Evolutionary conservation across 1,284 basidiomycete species (phyloP), one percentile per base, ranked within the genome.

Genomic region (Trametes versicolor): DNA sequence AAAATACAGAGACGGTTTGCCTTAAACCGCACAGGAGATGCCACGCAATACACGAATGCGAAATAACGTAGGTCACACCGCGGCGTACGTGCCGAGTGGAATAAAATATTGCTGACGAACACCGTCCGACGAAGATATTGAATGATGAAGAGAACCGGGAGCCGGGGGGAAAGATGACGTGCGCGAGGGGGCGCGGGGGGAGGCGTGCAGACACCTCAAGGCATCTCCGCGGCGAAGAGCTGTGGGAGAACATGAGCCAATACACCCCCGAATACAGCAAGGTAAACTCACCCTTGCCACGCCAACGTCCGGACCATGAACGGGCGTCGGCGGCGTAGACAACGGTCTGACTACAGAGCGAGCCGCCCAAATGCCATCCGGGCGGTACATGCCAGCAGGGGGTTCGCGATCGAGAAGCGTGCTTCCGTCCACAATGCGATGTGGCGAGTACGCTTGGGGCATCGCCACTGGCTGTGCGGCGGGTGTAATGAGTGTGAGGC

Each of bases 191-290:
- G 49, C 12, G 10, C 4, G 8, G 8, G 41, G 8, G 13, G 21
- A 17, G 53, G 47, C 1, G 13, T 10, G 45, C 23, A 13, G 41
- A n/a, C 9, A 7, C 36, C 19, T 70, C 65, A 72, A 2, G 72
- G 72, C 69, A 68, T 68, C 54, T 73, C 72, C 12, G 72, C 72
- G 52, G 70, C 66, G 58, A 73, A 73, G 34, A 73, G 60, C 72
- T 73, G 52, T 48, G 23, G 45, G 39, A 25, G n/a, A 17, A 25
- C 13, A 17, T 62, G 48, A 62, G 61, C 25, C 21, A 9, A 47
- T 9, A 8, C 17, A 34, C 37, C 15, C 13, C 8, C n/a, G 39
- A 23, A 13, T 8, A 43, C 25, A 48, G 48, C 12, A 17, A n/a
- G 6, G 25, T 15, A 0, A 9, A 54, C 70, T 41, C 60, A 73